phyloP scores from a whole-genome alignment of 2,329 filamentous ascomycete genomes.

The Atkinsonella hypoxylon region DNA sequence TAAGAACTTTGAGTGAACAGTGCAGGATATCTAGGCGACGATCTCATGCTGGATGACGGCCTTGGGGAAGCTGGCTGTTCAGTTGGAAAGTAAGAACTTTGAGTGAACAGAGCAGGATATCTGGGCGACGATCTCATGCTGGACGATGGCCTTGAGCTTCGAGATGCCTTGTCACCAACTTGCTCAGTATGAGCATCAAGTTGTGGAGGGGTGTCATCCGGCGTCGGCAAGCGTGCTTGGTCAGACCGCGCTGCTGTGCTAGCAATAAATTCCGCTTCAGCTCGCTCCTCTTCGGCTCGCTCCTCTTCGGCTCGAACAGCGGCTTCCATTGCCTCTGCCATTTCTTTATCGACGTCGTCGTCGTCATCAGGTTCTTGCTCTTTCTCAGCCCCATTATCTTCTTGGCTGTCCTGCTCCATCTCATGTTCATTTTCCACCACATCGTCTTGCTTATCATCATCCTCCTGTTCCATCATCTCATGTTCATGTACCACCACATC shows the following conservation, averaged over 20 bases:
- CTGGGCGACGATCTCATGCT: neutral
- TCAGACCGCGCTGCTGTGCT: conserved; percentile 25
- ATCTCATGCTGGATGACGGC: too few relatives aligned
- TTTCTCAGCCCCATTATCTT: conserved; percentile 1
- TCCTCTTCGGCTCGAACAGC: conserved; percentile 5
- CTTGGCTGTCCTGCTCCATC: conserved; percentile 1
- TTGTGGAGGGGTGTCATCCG: conserved; percentile 38
- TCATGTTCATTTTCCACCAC: conserved; percentile 6
- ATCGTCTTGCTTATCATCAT: neutral
- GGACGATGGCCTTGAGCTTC: neutral
- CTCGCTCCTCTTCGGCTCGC: neutral
- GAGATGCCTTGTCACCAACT: conserved; percentile 11
- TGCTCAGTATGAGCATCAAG: conserved; percentile 13
- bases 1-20: neutral
- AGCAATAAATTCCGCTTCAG: conserved; percentile 15
- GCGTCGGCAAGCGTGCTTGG: conserved; percentile 37
- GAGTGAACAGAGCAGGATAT: neutral
- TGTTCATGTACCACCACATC: conserved; percentile 4
- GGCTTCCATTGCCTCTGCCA: conserved; percentile 4
- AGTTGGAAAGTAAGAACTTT: neutral
- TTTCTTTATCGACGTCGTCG: neutral
- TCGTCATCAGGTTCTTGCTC: conserved; percentile 2
- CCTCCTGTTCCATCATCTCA: conserved; percentile 2
- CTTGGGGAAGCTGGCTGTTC: neutral
- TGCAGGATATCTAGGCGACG: conserved; percentile 1